phyloP scores from a whole-genome alignment of 192 early-diverging fungal genomes.

The Rhizophagus sp. region DNA sequence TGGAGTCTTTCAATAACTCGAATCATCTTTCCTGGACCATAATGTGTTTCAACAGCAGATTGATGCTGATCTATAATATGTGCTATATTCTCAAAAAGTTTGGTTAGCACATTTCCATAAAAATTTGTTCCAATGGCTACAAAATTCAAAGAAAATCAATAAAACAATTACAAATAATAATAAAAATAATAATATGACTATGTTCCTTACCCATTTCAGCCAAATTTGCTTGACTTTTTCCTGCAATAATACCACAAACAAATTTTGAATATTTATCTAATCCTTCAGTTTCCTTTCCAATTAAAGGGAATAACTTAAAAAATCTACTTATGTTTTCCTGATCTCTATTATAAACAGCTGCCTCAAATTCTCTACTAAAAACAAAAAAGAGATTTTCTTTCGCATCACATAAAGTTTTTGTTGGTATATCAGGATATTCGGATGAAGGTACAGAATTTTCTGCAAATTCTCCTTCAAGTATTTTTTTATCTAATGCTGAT shows the following conservation, averaged over 20 bases:
- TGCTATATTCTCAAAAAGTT: slow-evolving; percentile 89
- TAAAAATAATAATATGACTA: not conserved
- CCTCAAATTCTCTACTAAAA: slow-evolving; percentile 79
- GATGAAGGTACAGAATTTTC: slow-evolving; percentile 58
- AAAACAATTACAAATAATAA: not conserved
- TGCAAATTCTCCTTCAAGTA: slow-evolving; percentile 64
- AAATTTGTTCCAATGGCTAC: slow-evolving; percentile 53
- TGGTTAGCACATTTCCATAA: slow-evolving; percentile 78
- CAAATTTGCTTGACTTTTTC: slow-evolving; percentile 73
- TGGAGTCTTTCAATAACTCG: slow-evolving; percentile 87
- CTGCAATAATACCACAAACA: slow-evolving; percentile 76
- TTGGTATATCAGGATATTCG: slow-evolving; percentile 57
- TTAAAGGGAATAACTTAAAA: slow-evolving; percentile 87
- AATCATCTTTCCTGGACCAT: slow-evolving; percentile 87
- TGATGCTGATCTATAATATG: slow-evolving; percentile 87
- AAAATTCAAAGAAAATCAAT: slow-evolving; percentile 20
- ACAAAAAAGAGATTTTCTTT: slow-evolving; percentile 66
- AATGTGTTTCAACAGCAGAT: slow-evolving; percentile 77
- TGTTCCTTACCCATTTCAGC: slow-evolving; percentile 40
- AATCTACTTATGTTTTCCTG: slow-evolving; percentile 81
- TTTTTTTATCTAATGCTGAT: slow-evolving; percentile 55
- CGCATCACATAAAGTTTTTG: slow-evolving; percentile 57
- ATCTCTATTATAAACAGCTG: slow-evolving; percentile 65
- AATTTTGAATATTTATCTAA: slow-evolving; percentile 87
- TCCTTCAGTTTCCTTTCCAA: slow-evolving; percentile 82